Evolutionary conservation across 2,329 filamentous ascomycete genomes (phyloP).

Genomic region (Clonostachys rosea): DNA sequence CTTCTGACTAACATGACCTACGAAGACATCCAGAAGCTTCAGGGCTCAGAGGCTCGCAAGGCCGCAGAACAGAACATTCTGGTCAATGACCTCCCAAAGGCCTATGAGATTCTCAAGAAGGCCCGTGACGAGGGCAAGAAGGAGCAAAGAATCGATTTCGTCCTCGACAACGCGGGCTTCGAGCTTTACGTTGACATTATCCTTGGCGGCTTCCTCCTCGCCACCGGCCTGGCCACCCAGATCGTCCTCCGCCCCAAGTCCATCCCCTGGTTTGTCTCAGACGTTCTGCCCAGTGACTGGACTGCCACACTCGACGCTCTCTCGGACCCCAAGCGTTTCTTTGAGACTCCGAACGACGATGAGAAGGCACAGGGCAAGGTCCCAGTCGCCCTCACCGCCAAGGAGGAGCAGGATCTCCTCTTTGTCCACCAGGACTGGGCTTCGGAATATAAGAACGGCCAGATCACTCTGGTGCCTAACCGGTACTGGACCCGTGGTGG

Average conservation of each 20-base stretch:
- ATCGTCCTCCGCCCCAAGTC: constrained; percentile 90
- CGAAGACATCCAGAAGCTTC: constrained; percentile 94
- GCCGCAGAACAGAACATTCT: constrained; percentile 87
- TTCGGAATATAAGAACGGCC: constrained; percentile 73
- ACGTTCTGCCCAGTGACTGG: constrained; percentile 86
- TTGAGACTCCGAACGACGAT: constrained; percentile 69
- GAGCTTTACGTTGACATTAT: constrained; percentile 95
- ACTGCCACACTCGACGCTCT: constrained; percentile 75
- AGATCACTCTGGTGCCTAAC: constrained; percentile 79
- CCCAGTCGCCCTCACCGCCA: constrained; percentile 58
- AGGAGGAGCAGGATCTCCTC: constrained; percentile 61
- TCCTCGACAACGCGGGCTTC: constrained; percentile 96
- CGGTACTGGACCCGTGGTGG: constrained; percentile 86
- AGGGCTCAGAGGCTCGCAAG: constrained; percentile 83
- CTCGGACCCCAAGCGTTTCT: constrained; percentile 74
- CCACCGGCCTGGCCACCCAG: constrained; percentile 77
- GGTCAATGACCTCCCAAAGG: constrained; percentile 73
- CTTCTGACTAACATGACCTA: constrained; percentile 86
- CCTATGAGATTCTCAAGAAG: constrained; percentile 64
- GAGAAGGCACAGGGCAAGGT: constrained; percentile 50
- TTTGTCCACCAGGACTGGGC: constrained; percentile 85
- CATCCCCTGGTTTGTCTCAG: constrained; percentile 97
- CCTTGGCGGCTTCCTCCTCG: constrained; percentile 83
- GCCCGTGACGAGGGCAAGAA: constrained; percentile 59
- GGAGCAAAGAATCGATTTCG: constrained; percentile 82